Evolutionary conservation across 106 monocot species (phyloP).

Genomic region (Cymbidium sinense): DNA sequence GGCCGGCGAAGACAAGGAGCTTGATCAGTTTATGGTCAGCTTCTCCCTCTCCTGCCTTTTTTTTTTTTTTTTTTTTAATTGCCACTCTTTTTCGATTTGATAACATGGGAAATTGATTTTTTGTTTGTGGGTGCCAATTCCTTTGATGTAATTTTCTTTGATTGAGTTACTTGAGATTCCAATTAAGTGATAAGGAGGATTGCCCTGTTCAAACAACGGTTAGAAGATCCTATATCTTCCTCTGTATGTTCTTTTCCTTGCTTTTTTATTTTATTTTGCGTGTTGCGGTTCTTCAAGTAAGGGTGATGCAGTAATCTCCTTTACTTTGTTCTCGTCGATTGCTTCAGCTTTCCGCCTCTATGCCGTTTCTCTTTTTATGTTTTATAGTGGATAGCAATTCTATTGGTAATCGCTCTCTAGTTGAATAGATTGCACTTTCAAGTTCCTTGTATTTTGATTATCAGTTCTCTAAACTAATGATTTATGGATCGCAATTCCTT

Average conservation of each 20-base stretch:
- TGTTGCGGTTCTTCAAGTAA: neutral
- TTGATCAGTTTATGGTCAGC: slow-evolving; percentile 72
- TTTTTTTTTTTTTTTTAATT: neutral
- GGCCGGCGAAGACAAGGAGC: slow-evolving; percentile 40
- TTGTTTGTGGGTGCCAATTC: neutral
- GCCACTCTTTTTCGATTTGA: neutral
- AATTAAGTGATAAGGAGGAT: neutral
- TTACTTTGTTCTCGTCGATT: neutral
- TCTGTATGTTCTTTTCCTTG: neutral
- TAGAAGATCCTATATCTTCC: neutral
- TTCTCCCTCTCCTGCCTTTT: neutral
- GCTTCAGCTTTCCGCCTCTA: neutral
- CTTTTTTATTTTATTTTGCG: neutral
- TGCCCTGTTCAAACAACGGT: neutral
- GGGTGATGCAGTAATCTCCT: neutral
- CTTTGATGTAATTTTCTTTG: neutral
- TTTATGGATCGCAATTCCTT: neutral
- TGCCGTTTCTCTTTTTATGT: neutral
- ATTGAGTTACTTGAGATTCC: too few relatives aligned
- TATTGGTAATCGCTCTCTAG: neutral
- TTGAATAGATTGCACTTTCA: too few relatives aligned
- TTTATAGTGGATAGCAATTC: neutral
- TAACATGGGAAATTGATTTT: neutral
- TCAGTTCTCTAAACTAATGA: neutral
- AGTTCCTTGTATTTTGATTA: neutral